These are phyloP conservation scores for Tolypocladium nubicola DNA, from an alignment of 2,329 filamentous ascomycete genomes.

Conservation along the genomic window DNA sequence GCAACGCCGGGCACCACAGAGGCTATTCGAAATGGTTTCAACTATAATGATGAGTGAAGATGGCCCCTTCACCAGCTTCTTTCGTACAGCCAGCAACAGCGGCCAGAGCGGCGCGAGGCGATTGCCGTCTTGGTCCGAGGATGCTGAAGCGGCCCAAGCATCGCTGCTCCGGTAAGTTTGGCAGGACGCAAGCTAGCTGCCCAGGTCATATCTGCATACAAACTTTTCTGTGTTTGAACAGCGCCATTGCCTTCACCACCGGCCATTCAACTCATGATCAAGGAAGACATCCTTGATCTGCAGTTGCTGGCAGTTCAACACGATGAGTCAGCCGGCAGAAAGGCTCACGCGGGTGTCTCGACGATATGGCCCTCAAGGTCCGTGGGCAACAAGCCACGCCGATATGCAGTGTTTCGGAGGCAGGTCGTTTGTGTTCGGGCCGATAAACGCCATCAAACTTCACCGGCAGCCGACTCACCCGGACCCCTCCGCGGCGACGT, in stretches of 20 bases:
- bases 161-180: constrained; percentile 5
- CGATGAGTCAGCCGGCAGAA: not conserved
- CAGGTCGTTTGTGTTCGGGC: not conserved
- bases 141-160: constrained; percentile 20
- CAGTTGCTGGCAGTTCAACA: not conserved
- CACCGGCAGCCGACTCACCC: not conserved
- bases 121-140: constrained; percentile 10
- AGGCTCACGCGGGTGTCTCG: not conserved
- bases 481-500: too few relatives aligned
- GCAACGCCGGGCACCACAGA: constrained; percentile 7
- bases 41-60: constrained; percentile 13
- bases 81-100: constrained; percentile 12
- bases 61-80: constrained; percentile 1
- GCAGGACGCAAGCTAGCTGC: constrained; percentile 2
- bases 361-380: too few relatives aligned
- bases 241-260: not conserved
- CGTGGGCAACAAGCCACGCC: not conserved
- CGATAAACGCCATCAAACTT: not conserved
- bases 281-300: not conserved
- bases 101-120: constrained; percentile 16
- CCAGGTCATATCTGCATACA: not conserved
- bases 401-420: not conserved
- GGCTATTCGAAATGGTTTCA: constrained; percentile 15
- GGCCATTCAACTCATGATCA: not conserved
- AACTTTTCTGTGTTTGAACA: too few relatives aligned